These are phyloP conservation scores for Annulohypoxylon stygium DNA, from an alignment of 495 filamentous ascomycete species.

Conservation along the genomic window DNA sequence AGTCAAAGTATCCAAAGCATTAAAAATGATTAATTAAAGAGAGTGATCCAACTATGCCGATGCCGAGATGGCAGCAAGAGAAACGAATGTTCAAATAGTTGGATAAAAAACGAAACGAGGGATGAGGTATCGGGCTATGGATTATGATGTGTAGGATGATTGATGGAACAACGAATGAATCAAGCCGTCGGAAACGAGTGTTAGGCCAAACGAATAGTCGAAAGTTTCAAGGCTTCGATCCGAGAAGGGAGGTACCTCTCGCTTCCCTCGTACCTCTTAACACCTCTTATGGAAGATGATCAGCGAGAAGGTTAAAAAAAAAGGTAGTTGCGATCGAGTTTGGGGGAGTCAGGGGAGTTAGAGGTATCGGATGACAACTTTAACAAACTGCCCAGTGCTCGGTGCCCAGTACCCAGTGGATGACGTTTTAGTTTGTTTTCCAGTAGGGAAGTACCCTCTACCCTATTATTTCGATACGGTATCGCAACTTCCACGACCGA, in stretches of 20 bases:
- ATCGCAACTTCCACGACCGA: constrained; percentile 2
- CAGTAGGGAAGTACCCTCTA: constrained; percentile 6
- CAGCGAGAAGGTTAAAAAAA: background rate
- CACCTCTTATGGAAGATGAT: constrained; percentile 1
- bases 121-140: constrained; percentile 22
- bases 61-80: constrained; percentile 34
- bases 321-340: constrained; percentile 30
- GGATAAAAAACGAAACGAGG: constrained; percentile 24
- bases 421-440: constrained; percentile 15
- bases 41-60: constrained; percentile 46
- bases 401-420: background rate
- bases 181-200: constrained; percentile 25
- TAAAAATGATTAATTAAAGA: constrained; percentile 50
- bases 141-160: constrained; percentile 31
- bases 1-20: constrained; percentile 49
- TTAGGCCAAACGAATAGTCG: constrained; percentile 23
- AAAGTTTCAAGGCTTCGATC: background rate
- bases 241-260: constrained; percentile 16
- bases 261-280: background rate
- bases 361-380: constrained; percentile 20
- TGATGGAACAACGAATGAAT: constrained; percentile 37
- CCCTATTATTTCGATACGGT: background rate
- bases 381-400: background rate
- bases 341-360: background rate
- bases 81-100: constrained; percentile 44